These are phyloP conservation scores for Cryphonectria parasitica DNA, from an alignment of 2,329 filamentous ascomycete species.

Conservation along the genomic window DNA sequence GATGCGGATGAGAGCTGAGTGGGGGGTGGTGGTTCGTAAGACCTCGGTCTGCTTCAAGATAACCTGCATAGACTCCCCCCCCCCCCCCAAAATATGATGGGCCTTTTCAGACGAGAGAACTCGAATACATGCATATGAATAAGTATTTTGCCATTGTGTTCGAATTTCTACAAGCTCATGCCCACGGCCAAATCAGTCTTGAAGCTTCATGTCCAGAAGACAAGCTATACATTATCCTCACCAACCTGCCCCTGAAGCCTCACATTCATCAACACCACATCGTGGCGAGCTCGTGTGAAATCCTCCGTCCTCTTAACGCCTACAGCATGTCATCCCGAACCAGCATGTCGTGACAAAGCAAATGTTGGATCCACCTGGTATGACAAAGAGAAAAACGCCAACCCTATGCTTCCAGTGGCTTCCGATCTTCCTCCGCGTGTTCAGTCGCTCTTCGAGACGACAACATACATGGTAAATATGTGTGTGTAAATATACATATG, in stretches of 20 bases:
- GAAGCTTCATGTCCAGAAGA: neutral
- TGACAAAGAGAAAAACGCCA: constrained; percentile 11
- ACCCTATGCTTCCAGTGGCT: constrained; percentile 4
- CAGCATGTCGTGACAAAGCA: neutral
- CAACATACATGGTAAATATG: neutral
- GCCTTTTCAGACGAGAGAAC: neutral
- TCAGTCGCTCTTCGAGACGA: neutral
- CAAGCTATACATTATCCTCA: neutral
- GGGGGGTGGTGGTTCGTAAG: neutral
- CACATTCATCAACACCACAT: neutral
- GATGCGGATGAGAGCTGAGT: constrained; percentile 21
- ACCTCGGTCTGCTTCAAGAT: neutral
- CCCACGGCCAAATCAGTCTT: neutral
- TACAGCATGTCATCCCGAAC: neutral
- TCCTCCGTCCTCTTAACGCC: neutral
- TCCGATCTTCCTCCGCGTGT: neutral
- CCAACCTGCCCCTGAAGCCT: neutral
- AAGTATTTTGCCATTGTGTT: neutral
- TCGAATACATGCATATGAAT: neutral
- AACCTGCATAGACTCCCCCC: neutral
- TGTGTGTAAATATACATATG: neutral
- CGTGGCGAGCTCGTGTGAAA: neutral
- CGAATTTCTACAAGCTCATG: neutral
- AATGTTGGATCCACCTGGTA: neutral
- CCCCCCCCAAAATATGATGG: neutral